These are phyloP conservation scores for Akanthomyces lecanii DNA, from an alignment of 2,329 filamentous ascomycete species.

Conservation along the genomic window DNA sequence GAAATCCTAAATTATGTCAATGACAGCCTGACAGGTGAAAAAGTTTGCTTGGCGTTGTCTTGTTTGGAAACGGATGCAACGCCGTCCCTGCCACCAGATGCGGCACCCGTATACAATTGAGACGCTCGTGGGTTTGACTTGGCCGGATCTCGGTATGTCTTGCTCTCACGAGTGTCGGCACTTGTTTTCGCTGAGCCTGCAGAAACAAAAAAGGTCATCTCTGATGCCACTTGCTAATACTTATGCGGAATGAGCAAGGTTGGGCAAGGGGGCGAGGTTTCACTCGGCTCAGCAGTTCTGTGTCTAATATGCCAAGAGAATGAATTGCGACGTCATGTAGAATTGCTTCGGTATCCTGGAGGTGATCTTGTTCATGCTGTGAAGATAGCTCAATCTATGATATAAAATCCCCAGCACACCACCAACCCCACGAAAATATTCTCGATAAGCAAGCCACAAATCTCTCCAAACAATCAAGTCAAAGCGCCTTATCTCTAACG, in stretches of 20 bases:
- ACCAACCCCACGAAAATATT: not conserved
- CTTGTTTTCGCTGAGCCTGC: not conserved
- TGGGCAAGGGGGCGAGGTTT: too few species aligned
- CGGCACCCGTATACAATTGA: not conserved
- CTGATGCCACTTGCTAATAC: not conserved
- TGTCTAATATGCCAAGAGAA: too few species aligned
- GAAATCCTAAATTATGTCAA: not conserved
- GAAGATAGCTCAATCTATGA: not conserved
- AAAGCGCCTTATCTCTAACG: not conserved
- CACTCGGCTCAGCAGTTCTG: too few species aligned
- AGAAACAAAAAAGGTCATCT: not conserved
- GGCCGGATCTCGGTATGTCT: not conserved
- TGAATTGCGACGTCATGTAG: not conserved
- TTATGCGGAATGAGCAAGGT: too few species aligned
- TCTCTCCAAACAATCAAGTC: not conserved
- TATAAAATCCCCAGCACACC: not conserved
- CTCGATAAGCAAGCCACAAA: not conserved
- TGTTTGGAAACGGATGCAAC: not conserved
- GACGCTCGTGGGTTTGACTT: not conserved
- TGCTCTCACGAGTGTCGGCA: not conserved
- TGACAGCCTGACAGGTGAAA: not conserved
- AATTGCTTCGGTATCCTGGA: not conserved
- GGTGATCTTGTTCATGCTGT: not conserved
- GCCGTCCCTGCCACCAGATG: not conserved
- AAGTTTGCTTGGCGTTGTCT: not conserved